phyloP scores from a whole-genome alignment of 2,329 filamentous ascomycete genomes.

The Stachybotrys chlorohalonatus region DNA sequence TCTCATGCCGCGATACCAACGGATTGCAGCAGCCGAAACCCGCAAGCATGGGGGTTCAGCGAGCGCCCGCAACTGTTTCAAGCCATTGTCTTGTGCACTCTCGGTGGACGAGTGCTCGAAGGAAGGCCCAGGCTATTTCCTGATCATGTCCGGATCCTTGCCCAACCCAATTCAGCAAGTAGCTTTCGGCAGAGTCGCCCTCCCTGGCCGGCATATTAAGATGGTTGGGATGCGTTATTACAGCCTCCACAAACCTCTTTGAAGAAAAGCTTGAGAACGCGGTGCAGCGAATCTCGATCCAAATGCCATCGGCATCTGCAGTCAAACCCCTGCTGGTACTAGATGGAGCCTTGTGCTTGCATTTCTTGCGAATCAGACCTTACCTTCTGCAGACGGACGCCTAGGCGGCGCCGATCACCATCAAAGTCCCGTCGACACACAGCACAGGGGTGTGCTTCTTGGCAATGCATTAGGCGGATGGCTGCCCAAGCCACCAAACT shows the following conservation, averaged over 20 bases:
- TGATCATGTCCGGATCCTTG: not conserved
- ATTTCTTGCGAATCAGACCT: not conserved
- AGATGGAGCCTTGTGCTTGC: no score
- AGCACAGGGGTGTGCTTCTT: not conserved
- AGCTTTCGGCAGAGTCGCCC: not conserved
- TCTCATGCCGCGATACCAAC: not conserved
- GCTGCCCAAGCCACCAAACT: not conserved
- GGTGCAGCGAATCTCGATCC: not conserved
- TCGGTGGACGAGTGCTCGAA: not conserved
- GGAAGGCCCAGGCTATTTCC: not conserved
- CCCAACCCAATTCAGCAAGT: not conserved
- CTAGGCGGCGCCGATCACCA: not conserved
- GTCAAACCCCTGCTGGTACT: no score
- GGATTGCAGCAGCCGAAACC: not conserved
- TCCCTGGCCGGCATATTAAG: not conserved
- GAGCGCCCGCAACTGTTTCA: not conserved
- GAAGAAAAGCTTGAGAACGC: not conserved
- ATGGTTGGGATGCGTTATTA: not conserved
- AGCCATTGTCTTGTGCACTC: not conserved
- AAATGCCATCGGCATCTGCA: not conserved
- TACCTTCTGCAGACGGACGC: not conserved
- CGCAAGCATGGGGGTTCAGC: not conserved
- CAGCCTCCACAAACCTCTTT: no score
- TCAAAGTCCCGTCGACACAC: not conserved
- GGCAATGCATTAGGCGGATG: not conserved